Conservation (phyloP, 139 green algal genomes). For the Tetratostichococcus sp. region DNA sequence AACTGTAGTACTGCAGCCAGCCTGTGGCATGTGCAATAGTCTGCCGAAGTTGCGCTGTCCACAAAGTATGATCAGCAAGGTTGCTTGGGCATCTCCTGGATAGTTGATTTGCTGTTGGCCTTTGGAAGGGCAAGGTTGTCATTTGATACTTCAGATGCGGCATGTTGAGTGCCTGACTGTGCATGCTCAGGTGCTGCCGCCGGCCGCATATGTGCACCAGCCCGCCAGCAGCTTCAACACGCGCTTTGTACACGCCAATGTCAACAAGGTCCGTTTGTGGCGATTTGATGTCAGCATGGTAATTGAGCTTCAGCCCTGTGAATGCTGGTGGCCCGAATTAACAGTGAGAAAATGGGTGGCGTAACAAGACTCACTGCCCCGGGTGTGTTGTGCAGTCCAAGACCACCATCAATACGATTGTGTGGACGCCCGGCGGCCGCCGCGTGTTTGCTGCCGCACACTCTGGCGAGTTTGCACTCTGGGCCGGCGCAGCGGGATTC, state of each 20-base stretch:
- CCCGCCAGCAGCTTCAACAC: slow-evolving; percentile 66
- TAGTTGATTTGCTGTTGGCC: too few species aligned
- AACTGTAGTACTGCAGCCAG: background rate
- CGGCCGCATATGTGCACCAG: slow-evolving; percentile 53
- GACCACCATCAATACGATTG: slow-evolving; percentile 63
- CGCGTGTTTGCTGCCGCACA: slow-evolving; percentile 79
- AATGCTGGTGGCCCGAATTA: too few species aligned
- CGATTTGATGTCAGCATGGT: background rate
- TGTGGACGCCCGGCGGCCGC: slow-evolving; percentile 85
- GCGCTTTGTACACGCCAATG: slow-evolving; percentile 75
- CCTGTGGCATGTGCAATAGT: too few species aligned
- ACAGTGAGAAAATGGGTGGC: too few species aligned
- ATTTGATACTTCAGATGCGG: too few species aligned
- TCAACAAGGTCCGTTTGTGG: slow-evolving; percentile 63
- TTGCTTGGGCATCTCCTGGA: too few species aligned
- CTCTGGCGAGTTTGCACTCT: slow-evolving; percentile 88
- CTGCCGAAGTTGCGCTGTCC: too few species aligned
- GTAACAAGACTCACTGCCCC: too few species aligned
- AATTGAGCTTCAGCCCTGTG: too few species aligned
- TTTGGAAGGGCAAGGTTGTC: too few species aligned
- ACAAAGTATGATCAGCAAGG: too few species aligned
- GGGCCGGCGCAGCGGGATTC: slow-evolving; percentile 72
- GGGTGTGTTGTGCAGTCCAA: slow-evolving; percentile 25
- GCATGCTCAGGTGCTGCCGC: slow-evolving; percentile 62
- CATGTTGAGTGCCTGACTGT: too few species aligned